Base-by-base conservation (phyloP, 129 eudicot genomes). In the Centella asiatica region DNA sequence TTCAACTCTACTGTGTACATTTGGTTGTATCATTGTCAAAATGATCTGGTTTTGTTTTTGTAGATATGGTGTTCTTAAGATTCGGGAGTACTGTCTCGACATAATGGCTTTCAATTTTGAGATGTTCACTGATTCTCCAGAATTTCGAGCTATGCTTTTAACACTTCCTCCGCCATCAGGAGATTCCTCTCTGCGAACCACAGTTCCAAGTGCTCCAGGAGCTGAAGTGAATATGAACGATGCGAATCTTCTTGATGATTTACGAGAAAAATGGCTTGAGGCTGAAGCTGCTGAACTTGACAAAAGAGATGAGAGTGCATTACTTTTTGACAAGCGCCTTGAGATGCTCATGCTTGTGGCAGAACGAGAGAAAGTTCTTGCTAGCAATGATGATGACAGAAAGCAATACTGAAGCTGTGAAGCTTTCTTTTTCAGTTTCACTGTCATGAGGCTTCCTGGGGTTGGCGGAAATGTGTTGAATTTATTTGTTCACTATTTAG, bases 141-240 rank as follows among this genome's bases (percentile, higher is more conserved):
- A 87, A 55, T 92, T 92, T 66, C 81, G 99, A 53, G 95, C 85
- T 22, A 77, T 92, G 83, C 87, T 92, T 66, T 57, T 92, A 68
- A 80, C 86, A 6, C 85, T 92, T 66, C 99, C 96, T 33, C 95
- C 95, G 2, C 99, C 95, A 18, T 92, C 99, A 19, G 99, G 99
- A 37, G 96, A 92, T 67, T 87, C 95, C 26, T 72, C 88, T 7
- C 85, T 82, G 52, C 78, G 96, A 37, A 92, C 99, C 44, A 84
- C 96, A 24, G 95, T 79, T 67, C 99, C 99, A 14, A 92, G 79
- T 78, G 99, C 99, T 19, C 96, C 99, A 7, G 99, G 99, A 57
- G 86, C 92, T 11, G 88, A 85, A 73, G 72, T 74, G 45, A 80
- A 68, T 70, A 52, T 65, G 71, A 69, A 69, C 11, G 95, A 80